Percentiles rank a stretch among this genome's conserved stretches.
These are phyloP conservation scores for Acrodontium crateriforme DNA, from an alignment of 2,329 filamentous ascomycete genomes.

Conservation along the genomic window DNA sequence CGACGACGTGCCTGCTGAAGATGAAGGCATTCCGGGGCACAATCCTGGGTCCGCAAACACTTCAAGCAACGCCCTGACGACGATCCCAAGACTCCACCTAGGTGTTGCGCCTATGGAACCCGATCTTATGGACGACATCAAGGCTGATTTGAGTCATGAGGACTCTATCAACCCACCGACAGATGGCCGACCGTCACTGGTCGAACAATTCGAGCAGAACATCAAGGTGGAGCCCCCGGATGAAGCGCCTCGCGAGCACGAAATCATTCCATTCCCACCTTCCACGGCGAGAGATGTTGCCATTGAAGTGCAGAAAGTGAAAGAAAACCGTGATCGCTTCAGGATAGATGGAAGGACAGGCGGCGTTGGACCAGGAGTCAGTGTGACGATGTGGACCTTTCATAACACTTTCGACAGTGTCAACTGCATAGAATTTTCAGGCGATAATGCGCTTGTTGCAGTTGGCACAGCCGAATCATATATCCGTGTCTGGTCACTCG, in stretches of 20 bases:
- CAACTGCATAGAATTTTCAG: conserved; percentile 90
- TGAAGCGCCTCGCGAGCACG: conserved; percentile 66
- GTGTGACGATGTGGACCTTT: conserved; percentile 95
- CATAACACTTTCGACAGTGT: conserved; percentile 90
- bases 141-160: conserved; percentile 73
- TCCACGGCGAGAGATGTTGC: conserved; percentile 81
- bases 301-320: conserved; percentile 86
- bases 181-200: conserved; percentile 55
- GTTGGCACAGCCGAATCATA: conserved; percentile 88
- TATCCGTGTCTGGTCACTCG: conserved; percentile 84
- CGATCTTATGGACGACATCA: conserved; percentile 71
- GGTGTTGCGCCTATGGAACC: conserved; percentile 73
- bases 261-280: conserved; percentile 77
- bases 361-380: conserved; percentile 69
- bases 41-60: conserved; percentile 50
- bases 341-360: conserved; percentile 73
- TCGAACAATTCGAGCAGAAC: conserved; percentile 78
- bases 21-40: conserved; percentile 56
- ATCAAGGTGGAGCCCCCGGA: conserved; percentile 81
- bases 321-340: conserved; percentile 85
- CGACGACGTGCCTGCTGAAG: conserved; percentile 47
- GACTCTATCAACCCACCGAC: conserved; percentile 63
- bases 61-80: conserved; percentile 43
- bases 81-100: conserved; percentile 52
- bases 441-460: conserved; percentile 75